Conservation (phyloP, 2,329 filamentous ascomycete genomes). For the Penicillium sclerotigenum region DNA sequence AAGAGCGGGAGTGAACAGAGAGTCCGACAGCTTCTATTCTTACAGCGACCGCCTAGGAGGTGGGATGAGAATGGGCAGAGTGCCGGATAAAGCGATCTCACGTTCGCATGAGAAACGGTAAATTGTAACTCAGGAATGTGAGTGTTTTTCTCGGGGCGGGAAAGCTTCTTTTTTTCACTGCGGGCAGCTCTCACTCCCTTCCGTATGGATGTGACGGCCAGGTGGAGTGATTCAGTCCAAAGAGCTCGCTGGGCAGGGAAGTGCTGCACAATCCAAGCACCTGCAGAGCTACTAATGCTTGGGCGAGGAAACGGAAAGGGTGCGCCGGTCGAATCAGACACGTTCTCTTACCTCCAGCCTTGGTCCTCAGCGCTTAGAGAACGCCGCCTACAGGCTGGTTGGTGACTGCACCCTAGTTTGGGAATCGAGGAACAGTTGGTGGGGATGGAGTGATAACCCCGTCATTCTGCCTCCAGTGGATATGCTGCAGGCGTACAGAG, state of each 20-base stretch:
- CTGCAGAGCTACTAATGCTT: slow-evolving; percentile 3
- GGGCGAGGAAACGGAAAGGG: neutral
- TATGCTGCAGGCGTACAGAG: slow-evolving; percentile 11
- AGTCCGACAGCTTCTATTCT: slow-evolving; percentile 3
- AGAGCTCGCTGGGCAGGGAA: neutral
- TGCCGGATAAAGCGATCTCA: slow-evolving; percentile 14
- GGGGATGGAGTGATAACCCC: slow-evolving; percentile 4
- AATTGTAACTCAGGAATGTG: neutral
- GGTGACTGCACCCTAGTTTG: neutral
- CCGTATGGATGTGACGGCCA: slow-evolving; percentile 13
- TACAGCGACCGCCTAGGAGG: slow-evolving; percentile 2
- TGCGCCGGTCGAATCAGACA: slow-evolving; percentile 18
- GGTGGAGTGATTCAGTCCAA: slow-evolving; percentile 9
- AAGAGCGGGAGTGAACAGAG: slow-evolving; percentile 9
- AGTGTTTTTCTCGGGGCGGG: slow-evolving; percentile 8
- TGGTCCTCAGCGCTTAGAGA: slow-evolving; percentile 23
- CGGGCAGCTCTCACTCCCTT: slow-evolving; percentile 1
- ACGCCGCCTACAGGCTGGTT: slow-evolving; percentile 17
- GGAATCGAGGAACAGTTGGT: slow-evolving; percentile 8
- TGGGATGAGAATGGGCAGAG: slow-evolving; percentile 7
- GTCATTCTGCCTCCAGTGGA: slow-evolving; percentile 10
- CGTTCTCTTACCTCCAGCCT: neutral
- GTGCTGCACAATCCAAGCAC: slow-evolving; percentile 4
- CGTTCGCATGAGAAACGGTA: slow-evolving; percentile 16
- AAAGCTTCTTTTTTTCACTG: slow-evolving; percentile 28